Evolutionary conservation across 2,329 filamentous ascomycete genomes (phyloP), one percentile per base, ranked within the genome.

Genomic region (Sclerotinia glacialis): DNA sequence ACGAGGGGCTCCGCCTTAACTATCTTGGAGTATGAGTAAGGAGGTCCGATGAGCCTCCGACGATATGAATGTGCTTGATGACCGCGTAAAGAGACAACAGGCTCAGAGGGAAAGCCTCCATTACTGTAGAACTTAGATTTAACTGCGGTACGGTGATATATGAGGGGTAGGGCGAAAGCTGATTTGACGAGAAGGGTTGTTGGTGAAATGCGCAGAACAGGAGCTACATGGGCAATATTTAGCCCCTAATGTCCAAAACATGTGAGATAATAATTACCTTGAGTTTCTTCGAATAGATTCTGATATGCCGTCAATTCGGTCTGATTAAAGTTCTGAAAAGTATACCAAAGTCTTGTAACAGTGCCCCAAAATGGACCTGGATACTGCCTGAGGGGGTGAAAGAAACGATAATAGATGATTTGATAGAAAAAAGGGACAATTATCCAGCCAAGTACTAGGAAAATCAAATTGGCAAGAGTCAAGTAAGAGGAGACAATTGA

Each of bases 91-190:
- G 86, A 85, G 74, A 88, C 85, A 6, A 86, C 70, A 1, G 79
- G 81, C 67, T 86, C 83, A 4, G 78, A 80, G 63, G 83, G 84
- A 69, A 86, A 85, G n/a, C 79, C 82, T 23, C 83, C 84, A 0
- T 83, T 83, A 67, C 86, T 83, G 72, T 87, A 87, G 73, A 85
- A 81, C 52, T 83, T 79, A 0, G 83, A 83, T 72, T 87, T 88
- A 76, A 84, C 79, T 5, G 81, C 83, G 68, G 82, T 78, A 23
- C 84, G 81, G 63, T 80, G 78, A 76, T 87, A 88, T 37, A 88
- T 81, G 16, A 80, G 78, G 0, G 85, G 85, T 2, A 87, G 78
- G 72, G 84, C 82, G 1, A 78, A 81, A 0, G 85, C 80, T 71
- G 85, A 83, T 72, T 76, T 81, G 67, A 85, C 81, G 5, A 85